These are phyloP conservation scores for Salvia splendens DNA, from an alignment of 257 asterid species.

Conservation along the genomic window DNA sequence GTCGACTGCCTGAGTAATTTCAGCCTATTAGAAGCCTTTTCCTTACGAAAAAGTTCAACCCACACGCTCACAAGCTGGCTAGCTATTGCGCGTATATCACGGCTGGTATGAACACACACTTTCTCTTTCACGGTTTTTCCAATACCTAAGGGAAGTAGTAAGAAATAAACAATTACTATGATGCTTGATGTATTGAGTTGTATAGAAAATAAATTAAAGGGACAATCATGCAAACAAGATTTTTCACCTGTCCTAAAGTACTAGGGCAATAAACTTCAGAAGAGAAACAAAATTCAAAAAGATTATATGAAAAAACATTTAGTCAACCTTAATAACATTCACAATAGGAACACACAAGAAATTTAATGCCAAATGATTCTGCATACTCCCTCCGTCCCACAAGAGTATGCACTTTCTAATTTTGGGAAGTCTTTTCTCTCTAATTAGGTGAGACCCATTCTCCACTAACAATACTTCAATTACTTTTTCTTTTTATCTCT, in stretches of 20 bases:
- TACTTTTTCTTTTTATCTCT: too few species aligned
- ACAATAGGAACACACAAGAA: constrained; percentile 20
- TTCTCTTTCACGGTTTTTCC: constrained; percentile 97
- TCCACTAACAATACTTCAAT: too few species aligned
- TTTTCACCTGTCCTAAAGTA: constrained; percentile 1
- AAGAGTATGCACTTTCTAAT: too few species aligned
- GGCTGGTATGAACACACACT: constrained; percentile 97
- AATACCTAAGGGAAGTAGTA: constrained; percentile 53
- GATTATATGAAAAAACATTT: constrained; percentile 10
- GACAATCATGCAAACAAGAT: too few species aligned
- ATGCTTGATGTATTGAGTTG: constrained; percentile 18
- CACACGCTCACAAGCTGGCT: constrained; percentile 97
- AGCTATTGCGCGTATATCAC: constrained; percentile 98
- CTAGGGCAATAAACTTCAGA: constrained; percentile 22
- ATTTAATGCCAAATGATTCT: too few species aligned
- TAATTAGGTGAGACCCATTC: too few species aligned
- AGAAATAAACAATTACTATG: constrained; percentile 10
- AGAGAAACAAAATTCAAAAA: constrained; percentile 13
- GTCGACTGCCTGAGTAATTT: constrained; percentile 58
- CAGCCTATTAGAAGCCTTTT: constrained; percentile 79
- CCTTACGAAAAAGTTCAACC: constrained; percentile 93
- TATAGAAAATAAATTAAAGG: too few species aligned
- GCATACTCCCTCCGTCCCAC: too few species aligned
- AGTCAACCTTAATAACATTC: constrained; percentile 13
- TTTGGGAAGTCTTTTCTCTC: too few species aligned